Percentiles rank a stretch among this genome's conserved stretches.
phyloP scores from a whole-genome alignment of 1,139 yeast genomes.

The Suhomyces choctaworum region DNA sequence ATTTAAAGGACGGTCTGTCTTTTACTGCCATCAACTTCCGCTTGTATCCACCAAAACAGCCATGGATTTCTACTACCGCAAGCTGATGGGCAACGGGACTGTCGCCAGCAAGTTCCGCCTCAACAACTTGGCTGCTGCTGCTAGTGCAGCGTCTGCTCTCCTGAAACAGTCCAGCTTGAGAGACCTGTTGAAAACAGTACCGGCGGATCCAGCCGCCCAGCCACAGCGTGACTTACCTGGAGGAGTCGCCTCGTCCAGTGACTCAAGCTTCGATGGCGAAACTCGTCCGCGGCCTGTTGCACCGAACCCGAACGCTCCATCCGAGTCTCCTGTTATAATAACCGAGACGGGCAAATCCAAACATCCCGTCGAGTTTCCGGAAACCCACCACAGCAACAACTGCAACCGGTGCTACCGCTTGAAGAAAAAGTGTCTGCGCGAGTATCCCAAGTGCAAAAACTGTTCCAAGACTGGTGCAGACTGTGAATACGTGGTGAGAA shows the following conservation, averaged over 20 bases:
- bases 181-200: constrained; percentile 10
- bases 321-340: constrained; percentile 5
- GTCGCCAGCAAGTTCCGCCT: constrained; percentile 39
- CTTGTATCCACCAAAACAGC: too few species aligned
- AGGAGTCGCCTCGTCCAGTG: neutral
- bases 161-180: constrained; percentile 26
- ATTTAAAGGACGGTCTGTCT: too few species aligned
- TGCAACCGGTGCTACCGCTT: constrained; percentile 46
- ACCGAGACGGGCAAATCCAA: constrained; percentile 6
- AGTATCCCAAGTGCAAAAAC: constrained; percentile 39
- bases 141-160: constrained; percentile 15
- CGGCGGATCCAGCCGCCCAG: neutral
- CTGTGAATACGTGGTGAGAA: constrained; percentile 40
- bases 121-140: constrained; percentile 5
- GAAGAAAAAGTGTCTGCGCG: constrained; percentile 45
- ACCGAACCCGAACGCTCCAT: neutral
- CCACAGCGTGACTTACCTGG: neutral
- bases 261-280: too few species aligned
- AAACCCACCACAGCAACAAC: constrained; percentile 36
- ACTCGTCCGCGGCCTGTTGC: too few species aligned
- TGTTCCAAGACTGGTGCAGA: constrained; percentile 37
- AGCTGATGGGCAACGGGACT: constrained; percentile 43
- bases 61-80: constrained; percentile 41
- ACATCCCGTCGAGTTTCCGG: constrained; percentile 21
- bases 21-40: too few species aligned